Evolutionary conservation across 768 basidiomycete genomes (phyloP), one percentile per base, ranked within the genome.

Genomic region (Lentinula guzmanii): DNA sequence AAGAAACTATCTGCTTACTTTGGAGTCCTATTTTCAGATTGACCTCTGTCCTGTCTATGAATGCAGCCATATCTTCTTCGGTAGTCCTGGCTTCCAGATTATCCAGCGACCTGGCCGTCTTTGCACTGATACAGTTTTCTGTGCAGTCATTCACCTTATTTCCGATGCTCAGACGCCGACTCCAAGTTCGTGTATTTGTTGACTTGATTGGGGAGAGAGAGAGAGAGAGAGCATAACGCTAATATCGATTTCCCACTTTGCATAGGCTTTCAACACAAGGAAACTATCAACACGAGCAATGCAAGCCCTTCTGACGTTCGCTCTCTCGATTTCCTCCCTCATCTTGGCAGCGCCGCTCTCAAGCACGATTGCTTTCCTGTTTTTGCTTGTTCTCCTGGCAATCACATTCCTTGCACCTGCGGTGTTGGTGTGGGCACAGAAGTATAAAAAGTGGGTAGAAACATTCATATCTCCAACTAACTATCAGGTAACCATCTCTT

Each of bases 1-100:
- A 11, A 10, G 9, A 34, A 13, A 11, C 8, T 13, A 21, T 11
- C 9, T 37, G 21, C 53, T 63, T 66, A 46, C 48, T 24, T 62
- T 58, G 64, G 58, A 65, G 61, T 24, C 54, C 37, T 16, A 60
- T 45, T 62, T 56, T 8, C 70, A 92, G 91, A 70, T 73, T 93
- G 58, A 89, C 89, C 46, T 92, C 90, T 51, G 90, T 94, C 52
- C 71, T 94, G 61, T 93, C 91, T 46, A 91, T 90, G 80, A 93
- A 94, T 69, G 95, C 95, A 50, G 93, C 92, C 35, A 86, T 97
- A 62, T 95, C 92, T 46, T 91, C 93, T 16, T 93, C 91, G 35
- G 90, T 97, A 51, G 95, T 98, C 60, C 79, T 98, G 64, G 93
- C 95, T 35, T 97, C 95, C 43, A 89, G 96, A 65, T 79, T 98